Evolutionary conservation across 768 basidiomycete genomes (phyloP), one percentile per base, ranked within the genome.

Genomic region (Trametes cingulata): DNA sequence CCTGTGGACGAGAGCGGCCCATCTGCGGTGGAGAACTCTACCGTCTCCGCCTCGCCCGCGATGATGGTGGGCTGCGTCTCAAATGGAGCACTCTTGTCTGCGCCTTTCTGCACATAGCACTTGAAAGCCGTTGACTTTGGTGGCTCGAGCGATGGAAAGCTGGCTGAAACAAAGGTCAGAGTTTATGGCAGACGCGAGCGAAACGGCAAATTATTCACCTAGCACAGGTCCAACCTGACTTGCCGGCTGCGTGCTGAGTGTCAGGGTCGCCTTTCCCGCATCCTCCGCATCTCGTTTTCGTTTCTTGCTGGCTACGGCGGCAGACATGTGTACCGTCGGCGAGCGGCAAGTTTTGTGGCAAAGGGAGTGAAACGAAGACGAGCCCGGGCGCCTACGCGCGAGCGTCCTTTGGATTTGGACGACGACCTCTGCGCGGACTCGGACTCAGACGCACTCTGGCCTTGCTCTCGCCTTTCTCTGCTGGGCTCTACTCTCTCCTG

Each of bases 11-110:
- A 41, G 20, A 58, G 46, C 3, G 61, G 61, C 17, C 56, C 83
- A 24, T 82, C 79, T 25, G 84, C 82, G 45, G 90, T 86, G 64
- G 85, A 84, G 74, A 90, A 93, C 69, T 97, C 93, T 47, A 97
- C 84, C 19, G 83, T 78, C 27, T 86, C 80, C n/a, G 91, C 90
- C 76, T 96, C 94, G 5, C 90, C 95, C 0, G 85, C 91, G 22
- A 96, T 77, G 14, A 91, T 66, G 10, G 81, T 67, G 12, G 61
- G 46, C 52, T 68, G 49, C 19, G 69, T 66, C 14, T 68, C 71
- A 48, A 80, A 80, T 1, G 69, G 75, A 6, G 65, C 71, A 36
- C 73, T 66, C 63, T 73, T 79, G 52, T 81, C 84, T 43, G 69
- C 75, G 10, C 76, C 71, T 24, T 58, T 58, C 35, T 58, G 56